A percentile compares a stretch with the other conserved stretches of the same genome.
phyloP scores from a whole-genome alignment of 2,329 filamentous ascomycete species.

The Fusarium aywerte region DNA sequence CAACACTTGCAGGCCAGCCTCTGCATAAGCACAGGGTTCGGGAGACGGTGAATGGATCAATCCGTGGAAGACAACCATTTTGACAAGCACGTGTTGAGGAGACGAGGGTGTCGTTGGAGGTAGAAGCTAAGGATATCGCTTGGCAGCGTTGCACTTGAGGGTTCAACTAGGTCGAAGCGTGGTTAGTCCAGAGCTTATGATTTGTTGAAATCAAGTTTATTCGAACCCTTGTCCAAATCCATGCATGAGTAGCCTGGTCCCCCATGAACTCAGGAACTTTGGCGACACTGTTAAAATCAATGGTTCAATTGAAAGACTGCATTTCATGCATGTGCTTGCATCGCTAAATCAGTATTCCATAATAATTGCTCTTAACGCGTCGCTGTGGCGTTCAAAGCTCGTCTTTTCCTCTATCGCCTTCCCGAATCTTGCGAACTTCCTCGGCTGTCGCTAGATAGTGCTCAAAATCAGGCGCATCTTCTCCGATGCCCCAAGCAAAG shows the following conservation, averaged over 20 bases:
- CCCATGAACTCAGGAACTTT: background rate
- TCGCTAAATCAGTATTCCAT: constrained; percentile 17
- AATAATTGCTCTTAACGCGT: background rate
- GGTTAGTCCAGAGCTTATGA: constrained; percentile 35
- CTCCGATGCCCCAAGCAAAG: constrained; percentile 80
- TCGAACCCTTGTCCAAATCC: constrained; percentile 21
- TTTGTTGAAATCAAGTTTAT: constrained; percentile 35
- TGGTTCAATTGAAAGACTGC: constrained; percentile 9
- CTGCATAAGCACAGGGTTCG: constrained; percentile 22
- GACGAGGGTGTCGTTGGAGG: constrained; percentile 38
- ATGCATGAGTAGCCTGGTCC: constrained; percentile 15
- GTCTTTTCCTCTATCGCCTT: constrained; percentile 37
- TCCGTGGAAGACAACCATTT: constrained; percentile 16
- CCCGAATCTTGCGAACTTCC: constrained; percentile 34
- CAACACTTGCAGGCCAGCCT: constrained; percentile 29
- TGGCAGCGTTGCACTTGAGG: constrained; percentile 24
- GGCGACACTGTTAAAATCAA: background rate
- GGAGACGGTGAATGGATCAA: constrained; percentile 10
- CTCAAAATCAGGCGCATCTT: constrained; percentile 65
- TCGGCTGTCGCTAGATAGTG: constrained; percentile 53
- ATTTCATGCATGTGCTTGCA: constrained; percentile 18
- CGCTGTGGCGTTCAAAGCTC: constrained; percentile 44
- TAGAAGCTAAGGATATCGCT: constrained; percentile 21
- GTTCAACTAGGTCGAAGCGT: constrained; percentile 34
- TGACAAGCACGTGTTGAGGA: constrained; percentile 40